Evolutionary conservation across 176 grass and related monocot genomes (phyloP), one percentile per base, ranked within the genome.

Genomic region (Oryza rufipogon): DNA sequence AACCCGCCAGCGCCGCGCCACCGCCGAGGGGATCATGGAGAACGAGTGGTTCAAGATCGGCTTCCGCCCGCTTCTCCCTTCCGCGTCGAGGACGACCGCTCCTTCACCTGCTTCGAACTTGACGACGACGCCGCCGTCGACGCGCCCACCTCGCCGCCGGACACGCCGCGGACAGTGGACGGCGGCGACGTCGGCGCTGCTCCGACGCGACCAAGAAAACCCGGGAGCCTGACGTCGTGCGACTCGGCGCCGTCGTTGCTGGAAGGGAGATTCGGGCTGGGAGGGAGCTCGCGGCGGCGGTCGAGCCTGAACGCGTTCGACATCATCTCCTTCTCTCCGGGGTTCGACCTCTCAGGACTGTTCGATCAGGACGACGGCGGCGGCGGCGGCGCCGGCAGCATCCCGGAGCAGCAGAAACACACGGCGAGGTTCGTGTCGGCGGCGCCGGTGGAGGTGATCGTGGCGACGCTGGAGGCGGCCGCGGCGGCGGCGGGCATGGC

Each of bases 291-390:
- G 12, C 89, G 93, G 45, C 90, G 93, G 78, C 90, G 81, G 0
- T 92, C 93, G 19, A 99, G 96, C 87, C 88, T 99, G 22, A 99
- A 93, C 68, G 96, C 96, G 34, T 99, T 99, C 77, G 96, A 99
- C 82, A 94, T 99, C 84, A 99, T 99, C 73, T 99, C 93, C 1
- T 99, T 99, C 88, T 99, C 96, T 0, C 86, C 28, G 17, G 91
- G 96, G 25, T 99, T 99, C 63, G 86, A 99, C 32, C 94, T 99
- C 11, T 96, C 96, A 0, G 91, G 93, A 54, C 64, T 99, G 79
- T 99, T 99, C 60, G 96, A 94, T 7, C 52, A 56, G 86, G 88
- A 82, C 63, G 83, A 66, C 28, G 83, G 86, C 3, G 80, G 88
- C 3, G 36, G 32, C 20, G 77, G 14, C 3, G 36, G 32, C 20